Base-by-base conservation (phyloP, 2,329 filamentous ascomycete genomes). In the Boeremia exigua region DNA sequence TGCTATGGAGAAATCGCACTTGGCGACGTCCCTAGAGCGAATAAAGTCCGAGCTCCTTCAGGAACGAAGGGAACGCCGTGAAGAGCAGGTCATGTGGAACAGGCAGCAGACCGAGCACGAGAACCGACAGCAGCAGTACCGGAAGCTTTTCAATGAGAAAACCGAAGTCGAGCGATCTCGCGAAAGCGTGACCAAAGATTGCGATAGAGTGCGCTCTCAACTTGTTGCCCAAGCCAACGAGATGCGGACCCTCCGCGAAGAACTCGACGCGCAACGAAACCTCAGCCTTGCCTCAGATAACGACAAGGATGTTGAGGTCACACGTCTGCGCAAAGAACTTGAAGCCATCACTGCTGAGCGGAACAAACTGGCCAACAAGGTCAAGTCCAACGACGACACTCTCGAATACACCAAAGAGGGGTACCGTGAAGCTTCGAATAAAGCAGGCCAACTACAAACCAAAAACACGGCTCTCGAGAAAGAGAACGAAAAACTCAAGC, bases 391-490 rank as follows among this genome's bases (percentile, higher is more conserved):
- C 7, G 69, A 77, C 11, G 58, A 69, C 12, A 83, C 86, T 4
- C 75, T 81, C 25, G 83, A 86, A 1, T 90, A 86, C 63, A 76
- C 80, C 11, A 81, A 84, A 48, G 78, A 79, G 4, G 77, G 81
- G 9, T 90, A 89, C 63, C 87, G 62, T 28, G 47, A 46, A 6
- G 63, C 64, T 6, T 54, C 62, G 32, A 58, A 61, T 2, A 30
- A 48, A 0, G 68, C 65, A 11, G 37, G 53, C 0, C 47, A 61
- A 11, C 38, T 61, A 2, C 45, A 49, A 27, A 27, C 58, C 12
- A 54, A 52, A 9, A 52, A 64, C 33, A 37, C 56, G 0, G 48
- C 52, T 2, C 62, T 74, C 12, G 53, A 58, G 9, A 50, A 39
- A 1, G 43, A 67, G 19, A 59, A 64, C 25, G 45, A 38, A 0